These are phyloP conservation scores for Amphicarpaea edgeworthii DNA, from an alignment of 306 rosid genomes.

Conservation along the genomic window DNA sequence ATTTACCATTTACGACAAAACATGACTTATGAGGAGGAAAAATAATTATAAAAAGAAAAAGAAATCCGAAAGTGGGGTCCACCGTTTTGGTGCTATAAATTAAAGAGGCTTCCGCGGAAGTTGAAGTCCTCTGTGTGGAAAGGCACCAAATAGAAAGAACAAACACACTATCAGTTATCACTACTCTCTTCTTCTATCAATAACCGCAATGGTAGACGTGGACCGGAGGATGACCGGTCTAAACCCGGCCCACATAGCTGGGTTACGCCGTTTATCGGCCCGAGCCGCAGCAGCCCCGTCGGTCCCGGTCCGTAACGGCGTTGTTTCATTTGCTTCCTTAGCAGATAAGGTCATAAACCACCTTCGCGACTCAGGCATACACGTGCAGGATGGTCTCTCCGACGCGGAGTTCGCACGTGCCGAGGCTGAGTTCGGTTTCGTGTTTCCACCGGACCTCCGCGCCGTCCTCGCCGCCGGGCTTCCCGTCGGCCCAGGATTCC, in stretches of 20 bases:
- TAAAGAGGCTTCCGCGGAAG: not conserved
- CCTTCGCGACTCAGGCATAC: conserved; percentile 71
- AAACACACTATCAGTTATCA: not conserved
- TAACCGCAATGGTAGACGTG: conserved; percentile 87
- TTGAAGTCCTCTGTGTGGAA: conserved; percentile 36
- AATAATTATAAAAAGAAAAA: not conserved
- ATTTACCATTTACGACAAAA: conserved; percentile 44
- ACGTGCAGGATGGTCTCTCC: conserved; percentile 77
- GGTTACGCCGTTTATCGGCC: conserved; percentile 90
- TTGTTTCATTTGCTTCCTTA: conserved; percentile 76
- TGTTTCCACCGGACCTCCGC: conserved; percentile 91
- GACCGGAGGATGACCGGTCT: conserved; percentile 97
- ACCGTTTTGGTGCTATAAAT: conserved; percentile 59
- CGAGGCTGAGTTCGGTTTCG: conserved; percentile 92
- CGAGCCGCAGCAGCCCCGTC: conserved; percentile 77
- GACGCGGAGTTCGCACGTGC: conserved; percentile 90
- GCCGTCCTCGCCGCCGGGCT: conserved; percentile 89
- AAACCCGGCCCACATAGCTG: conserved; percentile 94
- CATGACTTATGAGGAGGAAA: conserved; percentile 8
- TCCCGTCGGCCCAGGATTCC: conserved; percentile 92
- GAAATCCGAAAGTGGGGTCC: conserved; percentile 54
- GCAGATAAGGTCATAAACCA: conserved; percentile 74
- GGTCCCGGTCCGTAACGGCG: conserved; percentile 67
- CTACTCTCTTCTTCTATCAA: not conserved
- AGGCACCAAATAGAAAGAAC: conserved; percentile 22